Evolutionary conservation across 352 stramenopile species (phyloP), one percentile per base, ranked within the genome.

Genomic region (Phytophthora melonis): DNA sequence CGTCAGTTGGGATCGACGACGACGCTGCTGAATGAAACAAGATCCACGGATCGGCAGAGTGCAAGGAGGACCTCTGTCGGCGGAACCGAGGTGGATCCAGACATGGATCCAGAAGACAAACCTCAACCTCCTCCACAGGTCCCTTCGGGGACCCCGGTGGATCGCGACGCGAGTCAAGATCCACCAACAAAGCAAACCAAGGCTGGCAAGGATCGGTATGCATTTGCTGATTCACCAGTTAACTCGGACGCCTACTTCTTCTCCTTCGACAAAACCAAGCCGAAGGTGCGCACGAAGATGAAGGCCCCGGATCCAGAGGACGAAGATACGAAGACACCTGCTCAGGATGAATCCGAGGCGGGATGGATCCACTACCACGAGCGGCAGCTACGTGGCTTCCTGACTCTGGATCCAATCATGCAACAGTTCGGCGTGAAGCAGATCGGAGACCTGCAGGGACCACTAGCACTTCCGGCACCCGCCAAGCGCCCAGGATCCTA

Each of bases 1-100:
- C n/a, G n/a, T n/a, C 59, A 11, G 6, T 11, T 5, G 14, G 87
- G 87, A 58, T 58, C 52, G 52, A 39, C 52, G 52, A 58, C 23
- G 52, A 43, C 52, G 52, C 52, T 41, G 52, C 52, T 58, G 52
- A 58, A 58, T 14, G 23, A 58, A 58, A 25, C 52, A 27, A 41
- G 21, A 58, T 58, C 52, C 52, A n/a, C 52, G 27, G 52, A 58
- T 39, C 52, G 25, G 27, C 52, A 58, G 52, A 58, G 52, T 34
- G 5, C 52, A 21, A 25, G 21, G 21, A 58, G 23, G 21, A 41
- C 1, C 45, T 52, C 45, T 52, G 45, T 52, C n/a, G 45, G 18
- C n/a, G 45, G n/a, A 52, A 52, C 14, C 1, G 45, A 52, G 45
- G 18, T 2, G 0, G 45, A 52, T 52, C 45, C 39, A 45, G 39